Conservation (phyloP, 768 basidiomycete genomes). For the Leucocoprinus leucothites region DNA sequence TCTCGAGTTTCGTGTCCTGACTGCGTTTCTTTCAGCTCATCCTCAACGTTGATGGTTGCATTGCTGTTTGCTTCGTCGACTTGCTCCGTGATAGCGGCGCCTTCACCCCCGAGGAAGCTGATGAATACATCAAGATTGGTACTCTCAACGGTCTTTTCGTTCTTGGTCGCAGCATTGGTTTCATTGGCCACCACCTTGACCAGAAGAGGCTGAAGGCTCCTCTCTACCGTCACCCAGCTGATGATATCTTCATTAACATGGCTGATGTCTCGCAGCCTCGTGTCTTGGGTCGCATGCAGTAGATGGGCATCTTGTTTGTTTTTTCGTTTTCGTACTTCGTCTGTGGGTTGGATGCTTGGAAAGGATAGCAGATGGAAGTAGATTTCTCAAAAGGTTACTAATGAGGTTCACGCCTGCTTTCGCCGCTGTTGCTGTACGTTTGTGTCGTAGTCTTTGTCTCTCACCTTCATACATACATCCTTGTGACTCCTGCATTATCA, state of each 20-base stretch:
- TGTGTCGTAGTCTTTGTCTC: too few relatives aligned
- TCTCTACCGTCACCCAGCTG: slow-evolving; percentile 91
- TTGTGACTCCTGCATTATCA: too few relatives aligned
- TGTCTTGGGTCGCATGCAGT: slow-evolving; percentile 58
- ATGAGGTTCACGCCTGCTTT: too few relatives aligned
- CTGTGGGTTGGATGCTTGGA: too few relatives aligned
- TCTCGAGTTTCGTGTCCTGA: neutral
- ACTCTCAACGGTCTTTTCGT: slow-evolving; percentile 97
- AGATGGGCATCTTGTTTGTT: too few relatives aligned
- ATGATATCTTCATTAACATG: slow-evolving; percentile 96
- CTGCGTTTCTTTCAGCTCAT: slow-evolving; percentile 55
- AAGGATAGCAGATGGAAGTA: too few relatives aligned
- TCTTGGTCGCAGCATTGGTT: slow-evolving; percentile 94
- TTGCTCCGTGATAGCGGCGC: slow-evolving; percentile 89
- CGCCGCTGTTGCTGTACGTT: too few relatives aligned
- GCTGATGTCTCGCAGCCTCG: slow-evolving; percentile 80
- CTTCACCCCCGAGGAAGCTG: slow-evolving; percentile 93
- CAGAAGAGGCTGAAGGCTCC: slow-evolving; percentile 94
- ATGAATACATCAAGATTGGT: slow-evolving; percentile 97
- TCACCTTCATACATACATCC: too few relatives aligned
- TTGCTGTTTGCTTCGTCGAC: slow-evolving; percentile 96
- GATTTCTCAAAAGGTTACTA: too few relatives aligned
- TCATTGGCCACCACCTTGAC: slow-evolving; percentile 95
- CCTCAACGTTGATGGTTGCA: slow-evolving; percentile 95
- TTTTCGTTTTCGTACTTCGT: too few relatives aligned